Conservation (phyloP, 208 protist species). For the Leishmania mexicana region DNA sequence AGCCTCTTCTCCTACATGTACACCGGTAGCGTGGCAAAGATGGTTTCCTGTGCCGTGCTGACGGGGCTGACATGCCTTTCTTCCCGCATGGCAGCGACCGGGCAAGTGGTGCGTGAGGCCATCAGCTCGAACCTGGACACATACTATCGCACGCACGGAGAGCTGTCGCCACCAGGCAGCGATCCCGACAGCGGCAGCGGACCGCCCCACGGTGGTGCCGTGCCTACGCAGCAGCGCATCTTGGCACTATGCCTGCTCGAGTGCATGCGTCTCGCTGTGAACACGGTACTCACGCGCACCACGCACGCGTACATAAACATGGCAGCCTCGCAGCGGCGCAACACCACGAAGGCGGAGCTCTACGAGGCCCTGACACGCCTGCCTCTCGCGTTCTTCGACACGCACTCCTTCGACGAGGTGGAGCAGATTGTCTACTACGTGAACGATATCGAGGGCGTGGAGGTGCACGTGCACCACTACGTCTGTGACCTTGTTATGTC, state of each 20-base stretch:
- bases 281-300: conserved; percentile 41
- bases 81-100: conserved; percentile 40
- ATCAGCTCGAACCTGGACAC: conserved; percentile 34
- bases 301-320: conserved; percentile 52
- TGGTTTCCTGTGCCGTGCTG: conserved; percentile 45
- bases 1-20: conserved; percentile 66
- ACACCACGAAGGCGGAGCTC: conserved; percentile 56
- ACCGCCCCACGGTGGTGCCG: background rate
- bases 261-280: conserved; percentile 49
- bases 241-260: conserved; percentile 50
- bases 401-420: conserved; percentile 55
- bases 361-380: conserved; percentile 68
- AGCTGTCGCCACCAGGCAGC: background rate
- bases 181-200: background rate
- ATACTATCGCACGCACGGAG: conserved; percentile 17
- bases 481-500: conserved; percentile 33
- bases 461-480: conserved; percentile 75
- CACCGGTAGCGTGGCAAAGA: conserved; percentile 38
- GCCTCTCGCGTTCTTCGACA: conserved; percentile 71
- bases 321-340: conserved; percentile 44
- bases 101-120: conserved; percentile 35
- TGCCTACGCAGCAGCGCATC: conserved; percentile 19
- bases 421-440: conserved; percentile 80
- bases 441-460: conserved; percentile 84
- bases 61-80: conserved; percentile 45